Evolutionary conservation across 352 stramenopile genomes (phyloP), one percentile per base, ranked within the genome.

Genomic region (Albugo candida): DNA sequence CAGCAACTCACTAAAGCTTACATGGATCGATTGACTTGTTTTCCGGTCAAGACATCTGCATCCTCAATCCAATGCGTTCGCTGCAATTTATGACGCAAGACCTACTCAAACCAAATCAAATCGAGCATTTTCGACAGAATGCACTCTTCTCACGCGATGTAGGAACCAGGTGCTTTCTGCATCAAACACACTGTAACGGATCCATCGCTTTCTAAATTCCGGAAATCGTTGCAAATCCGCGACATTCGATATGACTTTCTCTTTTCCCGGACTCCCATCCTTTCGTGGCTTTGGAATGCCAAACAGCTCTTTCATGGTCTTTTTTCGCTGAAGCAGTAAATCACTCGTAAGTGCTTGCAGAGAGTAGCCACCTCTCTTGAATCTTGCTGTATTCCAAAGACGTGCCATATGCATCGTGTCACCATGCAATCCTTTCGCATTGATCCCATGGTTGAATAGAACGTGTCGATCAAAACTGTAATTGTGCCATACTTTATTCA

Each of bases 341-440:
- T 93, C 81, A 11, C 76, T 67, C 12, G 87, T 96, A 1, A 99
- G 61, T 14, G 83, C 80, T 52, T 98, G 94, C 12, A 99, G 66
- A 41, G 83, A 96, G 60, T 98, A 99, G 6, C 92, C 91, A 20
- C 68, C 70, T 41, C 81, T 63, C 55, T 83, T 70, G 48, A 86
- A 86, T 18, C 76, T 65, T 20, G 73, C 72, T 18, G 76, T 89
- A 58, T 86, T 86, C 76, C 76, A 89, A 1, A 89, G 66, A 24
- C 95, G 71, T 38, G 95, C 95, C 96, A 99, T 99, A 76, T 99
- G 96, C 93, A 99, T 98, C 3, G 96, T 99, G 62, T 99, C 96
- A 35, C 92, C 94, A 18, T 72, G 86, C 39, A 98, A 88, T 0
- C 83, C 83, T 14, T 79, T 61, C 11, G 89, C 76, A 53, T 97